Conservation (phyloP, 1,284 basidiomycete species). For the Puccinia novopanici region DNA sequence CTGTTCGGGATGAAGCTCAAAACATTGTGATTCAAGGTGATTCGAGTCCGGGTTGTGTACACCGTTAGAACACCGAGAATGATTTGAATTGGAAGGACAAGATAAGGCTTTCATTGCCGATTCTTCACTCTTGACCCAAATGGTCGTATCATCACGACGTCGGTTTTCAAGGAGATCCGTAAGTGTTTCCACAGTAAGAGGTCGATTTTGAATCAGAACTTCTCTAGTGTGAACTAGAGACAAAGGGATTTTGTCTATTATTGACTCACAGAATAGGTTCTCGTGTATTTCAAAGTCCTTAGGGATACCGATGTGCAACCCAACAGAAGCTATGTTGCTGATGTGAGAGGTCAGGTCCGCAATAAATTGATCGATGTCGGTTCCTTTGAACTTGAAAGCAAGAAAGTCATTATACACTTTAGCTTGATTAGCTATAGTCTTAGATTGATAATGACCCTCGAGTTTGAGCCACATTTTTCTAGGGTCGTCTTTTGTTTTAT, state of each 20-base stretch:
- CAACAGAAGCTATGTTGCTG: no score
- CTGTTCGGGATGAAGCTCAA: no score
- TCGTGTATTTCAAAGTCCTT: neutral
- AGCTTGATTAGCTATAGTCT: neutral
- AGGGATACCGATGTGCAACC: neutral
- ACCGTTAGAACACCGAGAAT: neutral
- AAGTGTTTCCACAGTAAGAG: neutral
- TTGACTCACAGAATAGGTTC: neutral
- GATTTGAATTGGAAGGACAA: neutral
- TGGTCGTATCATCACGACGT: no score
- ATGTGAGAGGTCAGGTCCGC: no score
- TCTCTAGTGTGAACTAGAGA: neutral
- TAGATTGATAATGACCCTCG: neutral
- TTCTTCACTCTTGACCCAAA: neutral
- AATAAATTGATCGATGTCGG: no score
- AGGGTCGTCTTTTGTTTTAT: neutral
- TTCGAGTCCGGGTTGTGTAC: constrained; percentile 1
- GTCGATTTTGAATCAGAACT: neutral
- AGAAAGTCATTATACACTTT: constrained; percentile 7
- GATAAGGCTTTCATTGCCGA: neutral
- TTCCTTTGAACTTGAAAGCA: neutral
- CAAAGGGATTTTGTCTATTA: neutral
- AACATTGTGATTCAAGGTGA: no score
- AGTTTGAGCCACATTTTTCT: neutral
- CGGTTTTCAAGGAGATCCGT: neutral